Conservation (phyloP, 169 alveolate genomes). For the Eimeria acervulina region DNA sequence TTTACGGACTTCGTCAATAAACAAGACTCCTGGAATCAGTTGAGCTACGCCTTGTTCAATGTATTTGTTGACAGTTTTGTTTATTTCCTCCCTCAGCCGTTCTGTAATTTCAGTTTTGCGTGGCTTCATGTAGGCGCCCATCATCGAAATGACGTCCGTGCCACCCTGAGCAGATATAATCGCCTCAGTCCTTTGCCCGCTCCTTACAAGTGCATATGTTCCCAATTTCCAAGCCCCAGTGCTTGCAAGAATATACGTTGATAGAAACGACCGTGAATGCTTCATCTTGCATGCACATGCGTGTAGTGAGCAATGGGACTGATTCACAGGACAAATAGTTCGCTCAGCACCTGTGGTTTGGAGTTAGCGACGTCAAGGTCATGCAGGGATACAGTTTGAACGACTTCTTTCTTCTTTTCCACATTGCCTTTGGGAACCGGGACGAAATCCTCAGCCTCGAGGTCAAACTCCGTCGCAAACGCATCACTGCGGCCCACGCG, state of each 20-base stretch:
- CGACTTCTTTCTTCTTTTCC: slow-evolving; percentile 99
- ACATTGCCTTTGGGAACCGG: slow-evolving; percentile 99
- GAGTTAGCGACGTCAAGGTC: slow-evolving; percentile 99
- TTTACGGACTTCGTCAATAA: slow-evolving; percentile 98
- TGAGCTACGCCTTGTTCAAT: slow-evolving; percentile 98
- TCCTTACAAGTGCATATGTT: neutral
- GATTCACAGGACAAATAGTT: neutral
- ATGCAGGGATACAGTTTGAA: slow-evolving; percentile 98
- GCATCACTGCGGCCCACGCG: slow-evolving; percentile 99
- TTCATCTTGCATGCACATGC: neutral
- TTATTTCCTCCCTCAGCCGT: slow-evolving; percentile 98
- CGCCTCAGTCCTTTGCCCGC: neutral
- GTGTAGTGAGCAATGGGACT: neutral
- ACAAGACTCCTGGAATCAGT: slow-evolving; percentile 99
- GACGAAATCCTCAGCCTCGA: slow-evolving; percentile 99
- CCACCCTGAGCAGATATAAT: slow-evolving; percentile 93
- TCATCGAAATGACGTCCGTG: slow-evolving; percentile 97
- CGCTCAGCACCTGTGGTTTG: slow-evolving; percentile 94
- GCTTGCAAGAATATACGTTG: neutral
- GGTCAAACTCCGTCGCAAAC: slow-evolving; percentile 99
- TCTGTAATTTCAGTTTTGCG: slow-evolving; percentile 99
- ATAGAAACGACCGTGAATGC: neutral
- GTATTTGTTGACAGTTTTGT: slow-evolving; percentile 98
- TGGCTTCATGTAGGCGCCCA: slow-evolving; percentile 98
- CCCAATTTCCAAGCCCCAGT: neutral